Evolutionary conservation across 371 early-diverging fungal genomes (phyloP).

Genomic region (Encephalitozoon cuniculi): DNA sequence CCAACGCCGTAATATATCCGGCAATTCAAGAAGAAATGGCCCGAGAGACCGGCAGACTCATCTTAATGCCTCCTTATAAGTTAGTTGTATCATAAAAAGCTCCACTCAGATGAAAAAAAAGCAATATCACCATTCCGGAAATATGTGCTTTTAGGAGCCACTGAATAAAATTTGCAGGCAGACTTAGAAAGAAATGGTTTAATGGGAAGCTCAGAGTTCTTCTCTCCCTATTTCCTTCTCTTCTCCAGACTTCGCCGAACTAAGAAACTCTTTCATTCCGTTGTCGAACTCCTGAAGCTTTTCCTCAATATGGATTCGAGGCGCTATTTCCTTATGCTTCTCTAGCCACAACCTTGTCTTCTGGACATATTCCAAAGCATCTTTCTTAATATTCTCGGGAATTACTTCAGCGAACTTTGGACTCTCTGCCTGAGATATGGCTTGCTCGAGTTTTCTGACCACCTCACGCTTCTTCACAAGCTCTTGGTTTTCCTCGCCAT

Average conservation of each 20-base stretch:
- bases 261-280: constrained; percentile 19
- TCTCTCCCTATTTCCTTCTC: constrained; percentile 27
- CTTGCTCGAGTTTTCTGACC: constrained; percentile 24
- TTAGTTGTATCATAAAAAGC: too few relatives aligned
- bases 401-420: constrained; percentile 19
- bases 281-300: constrained; percentile 19
- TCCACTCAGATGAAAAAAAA: too few relatives aligned
- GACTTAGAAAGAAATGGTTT: not conserved
- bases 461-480: constrained; percentile 7
- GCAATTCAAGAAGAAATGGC: too few relatives aligned
- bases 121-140: too few relatives aligned
- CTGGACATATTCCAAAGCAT: constrained; percentile 35
- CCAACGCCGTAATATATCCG: too few relatives aligned
- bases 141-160: too few relatives aligned
- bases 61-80: too few relatives aligned
- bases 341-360: constrained; percentile 53
- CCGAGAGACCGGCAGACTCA: too few relatives aligned
- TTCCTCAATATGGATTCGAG: constrained; percentile 28
- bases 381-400: constrained; percentile 32
- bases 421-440: constrained; percentile 18
- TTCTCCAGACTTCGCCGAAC: not conserved
- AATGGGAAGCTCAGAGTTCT: constrained; percentile 15
- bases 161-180: too few relatives aligned
- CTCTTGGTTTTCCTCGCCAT: constrained; percentile 31
- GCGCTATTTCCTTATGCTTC: constrained; percentile 19